A percentile compares a stretch with the other conserved stretches of the same genome.
These are phyloP conservation scores for Ramularia endophylla DNA, from an alignment of 2,329 filamentous ascomycete species.

Conservation along the genomic window DNA sequence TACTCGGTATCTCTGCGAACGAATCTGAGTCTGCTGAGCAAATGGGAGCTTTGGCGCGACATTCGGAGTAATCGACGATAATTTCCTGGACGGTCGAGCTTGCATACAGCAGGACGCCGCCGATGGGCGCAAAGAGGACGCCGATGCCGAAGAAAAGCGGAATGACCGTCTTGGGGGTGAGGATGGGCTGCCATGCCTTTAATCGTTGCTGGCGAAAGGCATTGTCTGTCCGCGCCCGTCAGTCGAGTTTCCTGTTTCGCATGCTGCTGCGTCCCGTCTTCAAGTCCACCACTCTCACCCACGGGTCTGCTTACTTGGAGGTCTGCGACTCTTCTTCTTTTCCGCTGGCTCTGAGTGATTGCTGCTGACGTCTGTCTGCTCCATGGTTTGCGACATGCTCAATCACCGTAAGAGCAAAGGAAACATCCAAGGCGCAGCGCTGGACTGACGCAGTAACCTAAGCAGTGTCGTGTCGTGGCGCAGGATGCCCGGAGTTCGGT, in stretches of 20 bases:
- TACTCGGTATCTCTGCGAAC: conserved; percentile 49
- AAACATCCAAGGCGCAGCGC: too few species aligned
- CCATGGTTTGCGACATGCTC: conserved; percentile 41
- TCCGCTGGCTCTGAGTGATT: conserved; percentile 36
- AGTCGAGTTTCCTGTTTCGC: too few species aligned
- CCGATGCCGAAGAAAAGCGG: conserved; percentile 88
- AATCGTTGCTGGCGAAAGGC: conserved; percentile 94
- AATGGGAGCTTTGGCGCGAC: conserved; percentile 51
- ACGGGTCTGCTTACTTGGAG: conserved; percentile 72
- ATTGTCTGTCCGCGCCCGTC: conserved; percentile 59
- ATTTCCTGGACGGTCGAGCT: conserved; percentile 85
- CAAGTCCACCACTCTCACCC: background rate
- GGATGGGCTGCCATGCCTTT: conserved; percentile 98
- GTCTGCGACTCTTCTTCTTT: conserved; percentile 84
- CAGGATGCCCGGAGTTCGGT: too few species aligned
- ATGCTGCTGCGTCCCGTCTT: conserved; percentile 2
- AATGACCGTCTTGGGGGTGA: conserved; percentile 89
- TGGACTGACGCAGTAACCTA: too few species aligned
- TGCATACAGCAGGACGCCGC: conserved; percentile 77
- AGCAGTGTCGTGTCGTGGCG: too few species aligned
- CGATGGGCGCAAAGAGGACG: conserved; percentile 89
- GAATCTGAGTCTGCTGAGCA: conserved; percentile 19
- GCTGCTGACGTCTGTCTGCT: conserved; percentile 38
- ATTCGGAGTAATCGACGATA: conserved; percentile 82
- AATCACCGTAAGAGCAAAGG: conserved; percentile 4